Conservation (phyloP, 441 rosid genomes). For the Gossypium laxum region DNA sequence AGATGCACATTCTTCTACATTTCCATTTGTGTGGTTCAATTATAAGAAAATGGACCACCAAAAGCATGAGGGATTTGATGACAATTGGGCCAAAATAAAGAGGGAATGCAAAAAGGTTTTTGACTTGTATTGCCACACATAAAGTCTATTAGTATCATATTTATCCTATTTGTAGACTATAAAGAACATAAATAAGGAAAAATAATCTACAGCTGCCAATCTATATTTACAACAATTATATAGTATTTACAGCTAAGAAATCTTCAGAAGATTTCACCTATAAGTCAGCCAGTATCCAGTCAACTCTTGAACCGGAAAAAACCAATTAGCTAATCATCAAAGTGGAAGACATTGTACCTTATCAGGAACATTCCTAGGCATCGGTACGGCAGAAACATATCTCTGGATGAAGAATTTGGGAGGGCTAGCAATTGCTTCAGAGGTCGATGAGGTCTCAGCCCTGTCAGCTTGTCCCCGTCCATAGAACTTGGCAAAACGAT, state of each 20-base stretch:
- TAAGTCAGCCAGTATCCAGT: neutral
- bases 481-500: slow-evolving; percentile 82
- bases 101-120: slow-evolving; percentile 1
- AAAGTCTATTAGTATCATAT: neutral
- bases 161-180: neutral
- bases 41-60: slow-evolving; percentile 22
- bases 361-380: slow-evolving; percentile 69
- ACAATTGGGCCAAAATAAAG: slow-evolving; percentile 24
- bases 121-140: neutral
- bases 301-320: slow-evolving; percentile 9
- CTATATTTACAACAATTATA: neutral
- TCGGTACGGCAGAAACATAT: slow-evolving; percentile 53
- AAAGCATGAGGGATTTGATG: slow-evolving; percentile 19
- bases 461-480: slow-evolving; percentile 40
- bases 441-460: slow-evolving; percentile 36
- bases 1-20: slow-evolving; percentile 22
- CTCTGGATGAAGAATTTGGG: slow-evolving; percentile 46
- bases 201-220: neutral
- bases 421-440: slow-evolving; percentile 28
- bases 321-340: slow-evolving; percentile 41
- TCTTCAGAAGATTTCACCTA: neutral
- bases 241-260: neutral
- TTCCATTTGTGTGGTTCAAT: slow-evolving; percentile 21
- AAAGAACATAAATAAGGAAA: neutral
- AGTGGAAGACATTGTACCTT: slow-evolving; percentile 76